Evolutionary conservation across 495 filamentous ascomycete species (phyloP), one percentile per base, ranked within the genome.

Genomic region (Penicillium simplicissimum): DNA sequence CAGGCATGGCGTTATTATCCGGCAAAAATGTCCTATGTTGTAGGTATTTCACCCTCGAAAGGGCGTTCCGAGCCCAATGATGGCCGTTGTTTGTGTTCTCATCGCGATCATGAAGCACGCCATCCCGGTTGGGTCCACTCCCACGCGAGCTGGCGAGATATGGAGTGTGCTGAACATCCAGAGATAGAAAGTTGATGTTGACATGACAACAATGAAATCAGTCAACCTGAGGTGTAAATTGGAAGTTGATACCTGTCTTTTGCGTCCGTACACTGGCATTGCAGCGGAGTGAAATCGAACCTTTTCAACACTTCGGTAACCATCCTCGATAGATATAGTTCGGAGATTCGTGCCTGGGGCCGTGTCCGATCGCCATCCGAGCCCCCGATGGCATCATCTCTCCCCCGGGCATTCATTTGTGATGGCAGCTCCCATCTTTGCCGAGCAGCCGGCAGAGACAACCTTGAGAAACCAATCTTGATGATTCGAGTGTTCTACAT

Each of bases 341-440:
- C 53, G 11, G 34, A 21, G 48, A 21, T 3, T 6, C 23, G 45
- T 34, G n/a, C n/a, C n/a, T n/a, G 49, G 21, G 5, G 40, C 6
- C 34, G 6, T 8, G 9, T 19, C 25, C 13, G 60, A 64, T 59
- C 58, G 65, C 55, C 55, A 61, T 67, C 42, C 13, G 17, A 14
- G 33, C 52, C 59, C 63, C 31, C 40, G 33, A 68, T 71, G 57
- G 68, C 61, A 68, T 71, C 68, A 71, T 71, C 47, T 19, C n/a
- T 15, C 6, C 38, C 45, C 57, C 42, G n/a, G n/a, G n/a, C n/a
- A 45, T 19, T 17, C 10, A 15, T 49, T 31, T 49, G 10, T n/a
- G 28, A 8, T 48, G 21, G 45, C 45, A 31, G 34, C 38, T 61
- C 31, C 57, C 47, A 61, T 21, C 31, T 64, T 60, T 60, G 56